phyloP scores from a whole-genome alignment of 2,329 filamentous ascomycete genomes.

The Aschersonia sp. region DNA sequence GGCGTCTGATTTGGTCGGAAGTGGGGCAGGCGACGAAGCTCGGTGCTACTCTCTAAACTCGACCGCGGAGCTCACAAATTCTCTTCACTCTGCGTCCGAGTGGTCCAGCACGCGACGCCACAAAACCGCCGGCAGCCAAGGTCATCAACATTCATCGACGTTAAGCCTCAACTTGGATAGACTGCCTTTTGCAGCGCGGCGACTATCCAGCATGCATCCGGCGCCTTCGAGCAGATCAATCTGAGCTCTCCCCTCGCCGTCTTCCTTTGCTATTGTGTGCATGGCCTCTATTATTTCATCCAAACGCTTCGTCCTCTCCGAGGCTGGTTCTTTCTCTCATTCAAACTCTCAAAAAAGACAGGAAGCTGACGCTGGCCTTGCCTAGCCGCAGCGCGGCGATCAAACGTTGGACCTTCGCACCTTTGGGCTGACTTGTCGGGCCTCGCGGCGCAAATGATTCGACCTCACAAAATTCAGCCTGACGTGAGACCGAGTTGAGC shows the following conservation, averaged over 20 bases:
- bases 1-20: background rate
- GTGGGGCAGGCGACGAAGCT: background rate
- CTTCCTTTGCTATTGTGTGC: background rate
- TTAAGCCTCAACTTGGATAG: too few relatives aligned
- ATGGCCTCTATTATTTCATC: background rate
- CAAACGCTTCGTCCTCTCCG: too few relatives aligned
- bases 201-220: too few relatives aligned
- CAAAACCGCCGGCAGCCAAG: background rate
- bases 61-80: constrained; percentile 2
- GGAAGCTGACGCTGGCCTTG: too few relatives aligned
- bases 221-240: too few relatives aligned
- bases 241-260: too few relatives aligned
- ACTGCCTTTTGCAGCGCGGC: too few relatives aligned
- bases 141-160: background rate
- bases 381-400: too few relatives aligned
- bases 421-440: background rate
- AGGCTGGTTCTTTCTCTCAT: too few relatives aligned
- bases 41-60: background rate
- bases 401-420: background rate
- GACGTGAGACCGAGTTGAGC: constrained; percentile 9
- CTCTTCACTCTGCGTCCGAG: background rate
- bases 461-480: background rate
- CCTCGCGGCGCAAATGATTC: constrained; percentile 15
- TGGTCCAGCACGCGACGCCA: background rate
- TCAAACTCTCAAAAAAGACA: too few relatives aligned